A percentile compares a stretch with the other conserved stretches of the same genome.
phyloP scores from a whole-genome alignment of 352 stramenopile genomes.

The Globisporangium recalcitrans region DNA sequence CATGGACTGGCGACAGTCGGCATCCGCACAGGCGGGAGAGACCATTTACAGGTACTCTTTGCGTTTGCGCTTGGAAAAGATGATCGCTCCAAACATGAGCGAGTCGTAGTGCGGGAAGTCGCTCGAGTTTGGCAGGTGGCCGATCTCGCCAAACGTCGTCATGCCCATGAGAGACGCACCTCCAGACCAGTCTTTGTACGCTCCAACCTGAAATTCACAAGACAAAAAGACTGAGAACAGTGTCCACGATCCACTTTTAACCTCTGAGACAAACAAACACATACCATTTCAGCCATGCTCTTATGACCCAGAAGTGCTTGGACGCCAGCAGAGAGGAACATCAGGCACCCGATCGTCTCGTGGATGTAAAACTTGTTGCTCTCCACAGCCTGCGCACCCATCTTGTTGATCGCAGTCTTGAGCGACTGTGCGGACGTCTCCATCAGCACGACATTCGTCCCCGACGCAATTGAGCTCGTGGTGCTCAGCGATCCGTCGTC shows the following conservation, averaged over 20 bases:
- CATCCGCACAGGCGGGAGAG: neutral
- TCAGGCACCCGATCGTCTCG: conserved; percentile 78
- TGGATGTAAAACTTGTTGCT: conserved; percentile 80
- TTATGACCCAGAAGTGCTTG: conserved; percentile 82
- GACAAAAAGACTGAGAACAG: neutral
- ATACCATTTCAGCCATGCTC: conserved; percentile 86
- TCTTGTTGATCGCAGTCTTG: conserved; percentile 86
- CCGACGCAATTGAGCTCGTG: conserved; percentile 68
- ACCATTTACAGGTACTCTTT: conserved; percentile 60
- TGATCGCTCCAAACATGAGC: conserved; percentile 86
- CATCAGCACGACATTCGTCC: conserved; percentile 85
- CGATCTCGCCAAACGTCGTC: conserved; percentile 86
- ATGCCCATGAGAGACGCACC: conserved; percentile 81
- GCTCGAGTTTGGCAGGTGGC: conserved; percentile 72
- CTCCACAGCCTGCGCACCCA: conserved; percentile 65
- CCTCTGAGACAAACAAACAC: conserved; percentile 6
- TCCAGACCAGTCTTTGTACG: conserved; percentile 81
- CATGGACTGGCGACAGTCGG: neutral
- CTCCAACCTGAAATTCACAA: conserved; percentile 48
- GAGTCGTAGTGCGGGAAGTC: conserved; percentile 85
- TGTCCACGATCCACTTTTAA: neutral
- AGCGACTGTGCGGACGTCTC: conserved; percentile 75
- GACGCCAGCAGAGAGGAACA: conserved; percentile 84
- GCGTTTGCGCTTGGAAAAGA: conserved; percentile 82
- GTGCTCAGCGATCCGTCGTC: conserved; percentile 77